phyloP scores from a whole-genome alignment of 2,329 filamentous ascomycete genomes.

The Pestalotiopsis sp. region DNA sequence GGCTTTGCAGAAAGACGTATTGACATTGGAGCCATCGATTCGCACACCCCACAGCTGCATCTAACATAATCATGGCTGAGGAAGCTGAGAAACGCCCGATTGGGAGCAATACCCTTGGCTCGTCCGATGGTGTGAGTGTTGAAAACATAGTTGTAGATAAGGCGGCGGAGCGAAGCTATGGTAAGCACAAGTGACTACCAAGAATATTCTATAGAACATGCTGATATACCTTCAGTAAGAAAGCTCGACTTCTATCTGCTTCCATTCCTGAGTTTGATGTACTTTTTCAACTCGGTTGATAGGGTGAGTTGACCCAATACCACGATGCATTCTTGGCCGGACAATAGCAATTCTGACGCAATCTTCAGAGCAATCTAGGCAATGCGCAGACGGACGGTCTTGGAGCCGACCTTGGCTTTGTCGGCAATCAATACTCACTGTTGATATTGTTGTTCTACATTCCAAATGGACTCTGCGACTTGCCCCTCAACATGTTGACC shows the following conservation, averaged over 20 bases:
- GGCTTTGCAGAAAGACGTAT: background rate
- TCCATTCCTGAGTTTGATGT: slow-evolving; percentile 13
- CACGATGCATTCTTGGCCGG: background rate
- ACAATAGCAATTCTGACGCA: background rate
- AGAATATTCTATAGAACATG: too few relatives aligned
- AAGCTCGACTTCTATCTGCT: slow-evolving; percentile 12
- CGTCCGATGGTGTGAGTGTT: background rate
- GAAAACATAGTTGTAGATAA: slow-evolving; percentile 7
- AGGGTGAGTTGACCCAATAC: background rate
- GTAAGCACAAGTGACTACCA: background rate
- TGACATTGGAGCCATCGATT: background rate
- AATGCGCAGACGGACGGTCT: slow-evolving; percentile 53
- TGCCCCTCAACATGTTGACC: slow-evolving; percentile 51
- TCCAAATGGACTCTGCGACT: slow-evolving; percentile 50
- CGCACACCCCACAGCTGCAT: too few relatives aligned
- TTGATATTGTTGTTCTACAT: slow-evolving; percentile 53
- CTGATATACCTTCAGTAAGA: slow-evolving; percentile 2
- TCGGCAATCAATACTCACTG: slow-evolving; percentile 44
- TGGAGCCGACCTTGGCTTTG: slow-evolving; percentile 41
- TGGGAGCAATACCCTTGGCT: background rate
- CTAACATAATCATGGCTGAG: background rate
- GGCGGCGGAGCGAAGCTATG: slow-evolving; percentile 2
- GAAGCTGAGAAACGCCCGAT: background rate
- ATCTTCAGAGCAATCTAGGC: slow-evolving; percentile 39
- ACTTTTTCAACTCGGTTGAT: slow-evolving; percentile 13